These are phyloP conservation scores for Cryptococcus maquisensis DNA, from an alignment of 1,284 basidiomycete genomes.

Conservation along the genomic window DNA sequence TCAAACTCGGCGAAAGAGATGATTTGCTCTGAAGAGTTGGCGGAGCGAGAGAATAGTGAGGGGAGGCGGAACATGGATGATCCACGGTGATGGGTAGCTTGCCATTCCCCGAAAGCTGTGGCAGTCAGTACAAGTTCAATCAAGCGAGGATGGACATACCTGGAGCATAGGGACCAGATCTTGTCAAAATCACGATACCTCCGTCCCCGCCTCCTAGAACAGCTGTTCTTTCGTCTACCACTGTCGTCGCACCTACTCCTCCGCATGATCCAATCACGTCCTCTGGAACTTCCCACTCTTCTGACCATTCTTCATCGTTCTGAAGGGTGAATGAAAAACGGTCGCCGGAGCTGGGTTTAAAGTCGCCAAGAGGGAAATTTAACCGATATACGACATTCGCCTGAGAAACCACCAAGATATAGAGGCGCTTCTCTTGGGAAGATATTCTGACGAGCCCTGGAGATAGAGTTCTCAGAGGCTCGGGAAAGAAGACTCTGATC, in stretches of 20 bases:
- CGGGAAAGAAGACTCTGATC: conserved; percentile 72
- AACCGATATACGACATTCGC: conserved; percentile 72
- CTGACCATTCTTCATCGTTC: conserved; percentile 36
- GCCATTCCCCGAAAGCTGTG: conserved; percentile 25
- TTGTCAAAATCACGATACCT: conserved; percentile 64
- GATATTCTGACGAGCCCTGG: conserved; percentile 55
- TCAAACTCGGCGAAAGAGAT: conserved; percentile 33
- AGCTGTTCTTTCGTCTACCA: conserved; percentile 66
- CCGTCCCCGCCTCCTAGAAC: conserved; percentile 65
- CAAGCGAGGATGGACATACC: conserved; percentile 13
- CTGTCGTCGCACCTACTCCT: conserved; percentile 56
- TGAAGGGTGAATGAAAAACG: conserved; percentile 27
- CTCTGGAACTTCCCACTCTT: conserved; percentile 37
- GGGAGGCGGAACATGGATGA: conserved; percentile 33
- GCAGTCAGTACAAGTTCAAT: neutral
- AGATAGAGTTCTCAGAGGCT: conserved; percentile 58
- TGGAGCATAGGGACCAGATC: conserved; percentile 19
- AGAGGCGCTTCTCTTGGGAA: conserved; percentile 57
- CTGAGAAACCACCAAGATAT: conserved; percentile 65
- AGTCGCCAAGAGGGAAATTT: conserved; percentile 54
- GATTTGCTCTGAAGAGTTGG: conserved; percentile 31
- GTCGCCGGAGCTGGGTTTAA: conserved; percentile 19
- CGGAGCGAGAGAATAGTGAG: conserved; percentile 34
- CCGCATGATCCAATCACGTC: conserved; percentile 26
- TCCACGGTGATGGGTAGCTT: conserved; percentile 33